Conservation (phyloP, 768 basidiomycete species). For the Suillus decipiens region DNA sequence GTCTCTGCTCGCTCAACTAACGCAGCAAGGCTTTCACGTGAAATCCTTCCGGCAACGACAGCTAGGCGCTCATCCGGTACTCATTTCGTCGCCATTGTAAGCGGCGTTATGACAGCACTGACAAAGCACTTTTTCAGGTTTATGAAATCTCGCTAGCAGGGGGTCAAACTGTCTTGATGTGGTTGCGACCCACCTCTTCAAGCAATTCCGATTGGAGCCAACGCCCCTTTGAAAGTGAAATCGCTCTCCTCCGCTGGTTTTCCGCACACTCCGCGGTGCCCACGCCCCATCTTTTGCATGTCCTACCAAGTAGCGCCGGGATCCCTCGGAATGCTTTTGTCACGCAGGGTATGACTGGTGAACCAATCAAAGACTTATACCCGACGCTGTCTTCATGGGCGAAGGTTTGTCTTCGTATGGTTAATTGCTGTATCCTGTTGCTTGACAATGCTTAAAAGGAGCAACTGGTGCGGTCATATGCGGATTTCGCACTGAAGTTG, state of each 20-base stretch:
- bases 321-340: slow-evolving; percentile 6
- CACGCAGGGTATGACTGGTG: slow-evolving; percentile 1
- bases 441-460: slow-evolving; percentile 8
- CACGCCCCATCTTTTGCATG: slow-evolving; percentile 5
- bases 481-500: slow-evolving; percentile 11
- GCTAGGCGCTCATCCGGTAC: slow-evolving; percentile 7
- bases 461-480: slow-evolving; percentile 16
- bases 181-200: slow-evolving; percentile 6
- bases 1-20: not conserved
- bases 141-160: slow-evolving; percentile 12
- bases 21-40: slow-evolving; percentile 3
- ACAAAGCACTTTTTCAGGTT: not conserved
- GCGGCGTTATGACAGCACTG: not conserved
- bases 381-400: slow-evolving; percentile 4
- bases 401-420: slow-evolving; percentile 8
- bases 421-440: not conserved
- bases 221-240: slow-evolving; percentile 8
- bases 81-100: not conserved
- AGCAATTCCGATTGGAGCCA: not conserved
- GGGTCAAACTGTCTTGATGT: slow-evolving; percentile 1
- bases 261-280: slow-evolving; percentile 1
- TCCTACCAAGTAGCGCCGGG: not conserved
- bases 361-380: slow-evolving; percentile 1
- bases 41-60: not conserved
- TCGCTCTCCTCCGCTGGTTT: slow-evolving; percentile 5